Evolutionary conservation across 331 rosid genomes (phyloP), one percentile per base, ranked within the genome.

Genomic region (Pyracantha coccinea): DNA sequence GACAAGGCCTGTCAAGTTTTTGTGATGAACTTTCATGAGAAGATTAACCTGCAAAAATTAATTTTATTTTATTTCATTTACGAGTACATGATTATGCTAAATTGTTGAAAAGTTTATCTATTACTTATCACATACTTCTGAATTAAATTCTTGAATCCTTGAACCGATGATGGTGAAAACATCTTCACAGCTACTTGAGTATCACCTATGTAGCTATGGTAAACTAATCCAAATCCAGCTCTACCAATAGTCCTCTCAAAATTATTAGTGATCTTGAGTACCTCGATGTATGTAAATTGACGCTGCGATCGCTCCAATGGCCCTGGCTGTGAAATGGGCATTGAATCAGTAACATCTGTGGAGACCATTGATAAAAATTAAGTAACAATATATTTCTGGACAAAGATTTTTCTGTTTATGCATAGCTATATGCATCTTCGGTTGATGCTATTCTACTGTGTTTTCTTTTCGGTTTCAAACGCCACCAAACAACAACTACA

Each of bases 201-300:
- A 23, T 70, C 75, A 55, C 81, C 74, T 53, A 79, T 14, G 71
- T 27, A 20, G 8, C 92, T 90, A 53, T 78, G 70, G 27, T 78
- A 89, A 75, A 89, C 92, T 59, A n/a, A 69, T 69, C 95, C 90
- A 75, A 89, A 86, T 70, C 90, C 92, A 8, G 90, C 95, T 81
- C 54, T 71, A 12, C 90, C 92, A 24, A 85, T 50, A 38, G 76
- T 6, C 53, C 47, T 85, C 16, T 68, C 70, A 57, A 87, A 85
- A 77, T 86, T 82, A 35, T 84, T 71, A 41, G 90, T 89, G 8
- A 89, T 87, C 52, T 54, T 62, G 7, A 61, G n/a, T 44, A 85
- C 55, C 29, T 84, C 83, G 1, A 69, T 23, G 55, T 44, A 76
- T 41, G 85, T 74, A 76, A 84, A 80, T 72, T 76, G 33, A 5